These are phyloP conservation scores for Diutina neorugosa DNA, from an alignment of 1,139 yeast genomes.

Conservation along the genomic window DNA sequence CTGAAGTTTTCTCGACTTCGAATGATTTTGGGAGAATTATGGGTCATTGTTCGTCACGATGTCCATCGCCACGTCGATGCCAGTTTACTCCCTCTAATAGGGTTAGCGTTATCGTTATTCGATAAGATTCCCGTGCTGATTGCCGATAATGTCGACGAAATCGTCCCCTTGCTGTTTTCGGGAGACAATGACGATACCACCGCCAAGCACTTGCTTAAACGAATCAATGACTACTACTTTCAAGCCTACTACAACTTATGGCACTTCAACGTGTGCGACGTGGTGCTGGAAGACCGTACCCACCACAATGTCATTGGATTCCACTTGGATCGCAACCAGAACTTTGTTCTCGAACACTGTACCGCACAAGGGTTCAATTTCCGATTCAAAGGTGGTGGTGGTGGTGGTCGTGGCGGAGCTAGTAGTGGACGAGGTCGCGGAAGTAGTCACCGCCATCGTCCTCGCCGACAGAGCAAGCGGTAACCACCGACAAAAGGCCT, in stretches of 20 bases:
- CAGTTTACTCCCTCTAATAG: constrained; percentile 8
- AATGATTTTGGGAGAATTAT: constrained; percentile 49
- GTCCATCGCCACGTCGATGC: constrained; percentile 25
- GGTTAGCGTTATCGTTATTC: constrained; percentile 47
- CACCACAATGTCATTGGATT: not conserved
- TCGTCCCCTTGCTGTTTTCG: constrained; percentile 26
- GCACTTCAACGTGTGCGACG: constrained; percentile 68
- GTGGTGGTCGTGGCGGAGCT: not conserved
- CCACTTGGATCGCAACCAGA: not conserved
- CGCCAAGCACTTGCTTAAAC: constrained; percentile 16
- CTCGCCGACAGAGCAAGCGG: not conserved
- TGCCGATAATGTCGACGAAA: constrained; percentile 26
- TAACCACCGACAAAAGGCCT: not conserved
- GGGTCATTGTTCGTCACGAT: constrained; percentile 48
- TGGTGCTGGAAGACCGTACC: constrained; percentile 7
- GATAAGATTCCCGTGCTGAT: constrained; percentile 53
- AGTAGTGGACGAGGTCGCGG: not conserved
- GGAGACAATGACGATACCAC: constrained; percentile 8
- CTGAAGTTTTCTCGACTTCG: constrained; percentile 51
- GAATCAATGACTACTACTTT: constrained; percentile 43
- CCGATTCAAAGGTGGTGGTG: not conserved
- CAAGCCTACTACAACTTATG: constrained; percentile 60
- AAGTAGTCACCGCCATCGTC: not conserved
- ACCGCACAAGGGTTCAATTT: constrained; percentile 1
- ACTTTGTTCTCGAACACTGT: not conserved